Conservation (phyloP, 2,329 filamentous ascomycete genomes). For the Alternaria sp. region DNA sequence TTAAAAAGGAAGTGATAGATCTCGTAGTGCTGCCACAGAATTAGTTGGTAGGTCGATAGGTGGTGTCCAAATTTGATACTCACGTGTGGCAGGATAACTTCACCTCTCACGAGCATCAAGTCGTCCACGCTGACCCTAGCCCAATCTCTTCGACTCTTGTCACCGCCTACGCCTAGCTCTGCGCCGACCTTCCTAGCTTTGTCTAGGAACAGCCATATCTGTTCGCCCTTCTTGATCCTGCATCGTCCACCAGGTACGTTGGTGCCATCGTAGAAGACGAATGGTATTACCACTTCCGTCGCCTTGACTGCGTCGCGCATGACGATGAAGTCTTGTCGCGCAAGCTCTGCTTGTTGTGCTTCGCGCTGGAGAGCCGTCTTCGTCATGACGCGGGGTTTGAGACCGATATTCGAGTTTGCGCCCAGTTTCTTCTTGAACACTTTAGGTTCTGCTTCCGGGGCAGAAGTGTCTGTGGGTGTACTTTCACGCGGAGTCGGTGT, state of each 20-base stretch:
- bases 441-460: constrained; percentile 36
- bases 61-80: constrained; percentile 25
- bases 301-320: constrained; percentile 87
- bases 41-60: constrained; percentile 14
- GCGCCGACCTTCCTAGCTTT: constrained; percentile 89
- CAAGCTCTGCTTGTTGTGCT: constrained; percentile 74
- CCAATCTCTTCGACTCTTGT: constrained; percentile 80
- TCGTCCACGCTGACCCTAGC: constrained; percentile 94
- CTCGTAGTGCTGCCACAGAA: constrained; percentile 79
- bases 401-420: constrained; percentile 65
- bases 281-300: constrained; percentile 88
- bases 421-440: constrained; percentile 59
- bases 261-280: constrained; percentile 95
- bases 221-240: constrained; percentile 90
- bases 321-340: constrained; percentile 79
- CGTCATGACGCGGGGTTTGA: constrained; percentile 73
- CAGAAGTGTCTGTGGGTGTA: constrained; percentile 47
- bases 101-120: constrained; percentile 87
- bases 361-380: constrained; percentile 80
- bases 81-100: constrained; percentile 93
- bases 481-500: constrained; percentile 49
- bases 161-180: constrained; percentile 73
- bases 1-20: constrained; percentile 98
- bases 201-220: constrained; percentile 91
- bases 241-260: constrained; percentile 85